Base-by-base conservation (phyloP, 257 asterid genomes). In the Nicotiana tabacum region DNA sequence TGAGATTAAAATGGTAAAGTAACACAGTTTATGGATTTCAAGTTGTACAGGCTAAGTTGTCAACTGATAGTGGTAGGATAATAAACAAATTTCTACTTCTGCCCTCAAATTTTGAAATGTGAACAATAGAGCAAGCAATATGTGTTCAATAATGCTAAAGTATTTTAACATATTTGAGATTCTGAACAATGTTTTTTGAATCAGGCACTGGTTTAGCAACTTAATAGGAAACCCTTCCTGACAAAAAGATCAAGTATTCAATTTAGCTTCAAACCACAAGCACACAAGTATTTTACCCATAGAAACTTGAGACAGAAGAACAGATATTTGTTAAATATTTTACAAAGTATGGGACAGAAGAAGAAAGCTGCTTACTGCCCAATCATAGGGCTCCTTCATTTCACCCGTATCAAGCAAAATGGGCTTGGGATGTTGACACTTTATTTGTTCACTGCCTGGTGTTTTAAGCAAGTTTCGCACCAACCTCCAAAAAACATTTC, bases 371-470 rank as follows among this genome's bases (percentile, higher is more conserved):
- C 98, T 94, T 32, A 96, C 99, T 83, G 98, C 98, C 99, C 99
- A 96, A 82, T 96, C 98, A 85, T 96, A 96, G 48, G 99, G 99
- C 81, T 35, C 13, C 87, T 90, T 93, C 99, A 96, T 96, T 90
- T 96, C 99, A 61, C 99, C 98, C 69, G 98, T 96, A 87, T 96
- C 99, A 35, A 96, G 97, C 83, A 96, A 89, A 87, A 96, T 94
- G 69, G 98, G 99, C 87, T 96, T 96, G 62, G 99, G 98, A 68
- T 80, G 83, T 83, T 96, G 98, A 85, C 99, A 96, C 39, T 90
- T 93, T 51, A 56, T 90, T 89, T 96, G 98, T 84, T 91, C 94
- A 88, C 92, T 83, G 76, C 77, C 61, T 55, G 99, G 99, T 62
- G 86, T 86, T 89, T 91, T 96, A 81, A 96, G 97, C 79, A 96